phyloP scores from a whole-genome alignment of 2,329 filamentous ascomycete species.

The Diatrype stigma region DNA sequence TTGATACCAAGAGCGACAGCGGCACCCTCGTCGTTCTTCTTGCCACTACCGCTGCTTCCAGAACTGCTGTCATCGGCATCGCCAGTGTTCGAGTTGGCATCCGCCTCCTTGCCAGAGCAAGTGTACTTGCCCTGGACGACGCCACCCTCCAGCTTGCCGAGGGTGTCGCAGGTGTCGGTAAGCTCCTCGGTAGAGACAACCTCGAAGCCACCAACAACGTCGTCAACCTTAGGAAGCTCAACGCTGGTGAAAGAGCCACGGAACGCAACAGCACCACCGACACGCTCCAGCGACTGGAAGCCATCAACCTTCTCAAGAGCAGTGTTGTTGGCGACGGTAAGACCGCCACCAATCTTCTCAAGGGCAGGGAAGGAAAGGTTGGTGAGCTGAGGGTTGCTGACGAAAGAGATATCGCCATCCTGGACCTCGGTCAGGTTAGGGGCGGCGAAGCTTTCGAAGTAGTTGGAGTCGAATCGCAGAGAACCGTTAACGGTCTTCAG shows the following conservation, averaged over 20 bases:
- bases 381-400: constrained; percentile 56
- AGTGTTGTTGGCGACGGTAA: constrained; percentile 87
- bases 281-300: constrained; percentile 63
- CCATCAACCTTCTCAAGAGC: constrained; percentile 59
- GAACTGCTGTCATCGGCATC: constrained; percentile 16
- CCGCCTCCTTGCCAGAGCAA: constrained; percentile 48
- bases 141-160: constrained; percentile 43
- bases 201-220: constrained; percentile 70
- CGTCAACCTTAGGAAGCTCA: constrained; percentile 59
- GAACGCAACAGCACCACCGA: constrained; percentile 79
- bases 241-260: constrained; percentile 77
- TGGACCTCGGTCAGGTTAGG: constrained; percentile 69
- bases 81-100: constrained; percentile 47
- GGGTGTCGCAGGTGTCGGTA: constrained; percentile 46
- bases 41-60: constrained; percentile 18
- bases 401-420: constrained; percentile 56
- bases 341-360: constrained; percentile 67
- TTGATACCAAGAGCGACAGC: constrained; percentile 45
- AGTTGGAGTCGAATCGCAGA: constrained; percentile 80
- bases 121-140: constrained; percentile 45
- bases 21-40: constrained; percentile 33
- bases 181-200: constrained; percentile 64
- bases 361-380: constrained; percentile 76
- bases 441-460: constrained; percentile 55
- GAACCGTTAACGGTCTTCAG: constrained; percentile 72